Evolutionary conservation across 2,329 filamentous ascomycete genomes (phyloP).

Genomic region (Fusarium nygamai): DNA sequence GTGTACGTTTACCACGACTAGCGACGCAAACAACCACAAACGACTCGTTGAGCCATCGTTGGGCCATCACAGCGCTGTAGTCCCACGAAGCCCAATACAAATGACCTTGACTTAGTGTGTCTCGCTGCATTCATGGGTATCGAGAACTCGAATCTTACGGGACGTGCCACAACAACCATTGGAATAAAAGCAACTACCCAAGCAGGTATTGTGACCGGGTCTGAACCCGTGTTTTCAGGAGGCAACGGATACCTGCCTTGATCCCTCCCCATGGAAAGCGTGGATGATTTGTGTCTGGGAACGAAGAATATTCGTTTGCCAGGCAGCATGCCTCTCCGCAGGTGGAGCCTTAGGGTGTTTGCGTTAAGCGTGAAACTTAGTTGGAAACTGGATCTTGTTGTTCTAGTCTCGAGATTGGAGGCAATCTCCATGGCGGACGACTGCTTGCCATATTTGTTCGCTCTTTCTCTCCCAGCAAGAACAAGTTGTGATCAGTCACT

Average conservation of each 20-base stretch:
- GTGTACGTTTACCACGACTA: not conserved
- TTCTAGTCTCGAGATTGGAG: slow-evolving; percentile 2
- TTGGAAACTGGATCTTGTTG: slow-evolving; percentile 9
- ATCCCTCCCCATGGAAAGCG: slow-evolving; percentile 6
- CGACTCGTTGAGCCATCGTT: not conserved
- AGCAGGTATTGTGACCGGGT: not conserved
- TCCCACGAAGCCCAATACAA: not conserved
- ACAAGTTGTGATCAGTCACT: slow-evolving; percentile 33
- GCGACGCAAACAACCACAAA: not conserved
- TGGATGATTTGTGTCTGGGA: not conserved
- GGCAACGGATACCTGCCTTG: slow-evolving; percentile 26
- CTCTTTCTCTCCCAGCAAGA: slow-evolving; percentile 7
- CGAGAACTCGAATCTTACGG: not conserved
- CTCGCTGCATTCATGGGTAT: not conserved
- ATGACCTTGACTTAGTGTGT: not conserved
- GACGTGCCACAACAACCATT: not conserved
- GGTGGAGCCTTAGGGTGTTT: slow-evolving; percentile 19
- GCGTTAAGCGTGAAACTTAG: slow-evolving; percentile 21
- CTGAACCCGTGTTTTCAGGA: not conserved
- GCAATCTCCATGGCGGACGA: slow-evolving; percentile 14
- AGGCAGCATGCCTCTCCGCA: not conserved
- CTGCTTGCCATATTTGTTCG: slow-evolving; percentile 7
- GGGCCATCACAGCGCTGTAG: not conserved
- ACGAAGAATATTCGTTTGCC: not conserved
- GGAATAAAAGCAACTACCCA: not conserved